Conservation (phyloP, 306 rosid genomes). For the Begonia loranthoides region DNA sequence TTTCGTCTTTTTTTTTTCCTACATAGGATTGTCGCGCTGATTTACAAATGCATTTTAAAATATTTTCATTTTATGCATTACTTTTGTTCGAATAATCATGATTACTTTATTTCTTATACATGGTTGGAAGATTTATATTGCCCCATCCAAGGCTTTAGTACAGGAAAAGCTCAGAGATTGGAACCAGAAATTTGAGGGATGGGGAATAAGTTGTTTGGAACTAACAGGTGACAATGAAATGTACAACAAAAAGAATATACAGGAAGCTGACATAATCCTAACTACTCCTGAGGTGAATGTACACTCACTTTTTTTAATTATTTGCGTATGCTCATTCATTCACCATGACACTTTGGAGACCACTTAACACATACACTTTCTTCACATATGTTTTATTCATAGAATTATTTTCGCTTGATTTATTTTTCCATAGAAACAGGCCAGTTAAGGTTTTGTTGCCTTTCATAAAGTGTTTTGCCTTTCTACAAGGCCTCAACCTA, state of each 20-base stretch:
- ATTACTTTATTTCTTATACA: conserved; percentile 18
- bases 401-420: no score
- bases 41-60: no score
- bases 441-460: no score
- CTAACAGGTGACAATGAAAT: conserved; percentile 83
- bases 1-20: no score
- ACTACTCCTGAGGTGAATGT: conserved; percentile 82
- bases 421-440: no score
- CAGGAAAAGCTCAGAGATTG: conserved; percentile 94
- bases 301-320: conserved; percentile 7
- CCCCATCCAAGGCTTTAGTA: conserved; percentile 95
- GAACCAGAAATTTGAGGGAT: conserved; percentile 67
- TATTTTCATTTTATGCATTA: conserved; percentile 1
- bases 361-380: no score
- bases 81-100: conserved; percentile 16
- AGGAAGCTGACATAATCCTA: conserved; percentile 81
- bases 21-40: no score
- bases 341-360: no score
- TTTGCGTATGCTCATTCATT: no score
- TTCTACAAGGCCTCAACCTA: not conserved
- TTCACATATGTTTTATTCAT: no score
- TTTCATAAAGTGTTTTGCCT: not conserved
- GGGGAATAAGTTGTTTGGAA: conserved; percentile 77
- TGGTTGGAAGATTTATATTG: conserved; percentile 60
- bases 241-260: conserved; percentile 55